Evolutionary conservation across 2,329 filamentous ascomycete genomes (phyloP).

Genomic region (Aspergillus japonicus): DNA sequence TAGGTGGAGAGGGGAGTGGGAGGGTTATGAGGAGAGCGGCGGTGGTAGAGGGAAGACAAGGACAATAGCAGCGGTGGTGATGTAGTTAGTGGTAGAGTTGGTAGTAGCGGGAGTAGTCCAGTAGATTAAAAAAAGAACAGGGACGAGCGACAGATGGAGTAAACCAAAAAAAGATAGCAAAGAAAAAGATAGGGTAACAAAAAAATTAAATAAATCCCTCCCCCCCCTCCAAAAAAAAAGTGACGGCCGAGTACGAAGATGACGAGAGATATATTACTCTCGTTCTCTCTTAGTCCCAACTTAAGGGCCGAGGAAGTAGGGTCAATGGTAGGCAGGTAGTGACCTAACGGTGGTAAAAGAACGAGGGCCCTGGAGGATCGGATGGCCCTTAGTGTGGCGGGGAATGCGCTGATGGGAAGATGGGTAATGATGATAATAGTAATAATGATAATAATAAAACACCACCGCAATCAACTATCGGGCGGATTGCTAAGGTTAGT

Average conservation of each 20-base stretch:
- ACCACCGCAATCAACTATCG: not conserved
- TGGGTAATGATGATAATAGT: not conserved
- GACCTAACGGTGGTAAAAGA: constrained; percentile 8
- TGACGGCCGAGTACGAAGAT: constrained; percentile 14
- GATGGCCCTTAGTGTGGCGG: constrained; percentile 20
- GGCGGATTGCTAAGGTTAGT: not conserved
- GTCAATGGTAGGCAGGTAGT: not conserved
- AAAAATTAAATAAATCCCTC: constrained; percentile 10
- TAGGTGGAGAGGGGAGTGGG: constrained; percentile 10
- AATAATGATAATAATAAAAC: not conserved
- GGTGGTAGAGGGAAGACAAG: constrained; percentile 22
- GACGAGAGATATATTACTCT: constrained; percentile 23
- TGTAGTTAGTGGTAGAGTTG: not conserved
- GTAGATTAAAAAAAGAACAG: constrained; percentile 13
- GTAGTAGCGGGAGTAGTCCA: not conserved
- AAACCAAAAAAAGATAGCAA: constrained; percentile 5
- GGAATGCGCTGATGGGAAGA: constrained; percentile 8
- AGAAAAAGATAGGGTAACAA: constrained; percentile 7
- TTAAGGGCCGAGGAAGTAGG: constrained; percentile 9
- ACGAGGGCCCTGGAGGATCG: constrained; percentile 13
- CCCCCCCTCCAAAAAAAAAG: not conserved
- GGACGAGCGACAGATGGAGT: constrained; percentile 2
- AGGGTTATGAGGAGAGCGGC: constrained; percentile 19
- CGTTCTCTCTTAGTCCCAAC: constrained; percentile 18
- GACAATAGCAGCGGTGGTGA: constrained; percentile 17